Percentiles rank a stretch among this genome's conserved stretches.
Evolutionary conservation across 2,329 filamentous ascomycete species (phyloP).

Genomic region (Ophiostoma angusticollis): DNA sequence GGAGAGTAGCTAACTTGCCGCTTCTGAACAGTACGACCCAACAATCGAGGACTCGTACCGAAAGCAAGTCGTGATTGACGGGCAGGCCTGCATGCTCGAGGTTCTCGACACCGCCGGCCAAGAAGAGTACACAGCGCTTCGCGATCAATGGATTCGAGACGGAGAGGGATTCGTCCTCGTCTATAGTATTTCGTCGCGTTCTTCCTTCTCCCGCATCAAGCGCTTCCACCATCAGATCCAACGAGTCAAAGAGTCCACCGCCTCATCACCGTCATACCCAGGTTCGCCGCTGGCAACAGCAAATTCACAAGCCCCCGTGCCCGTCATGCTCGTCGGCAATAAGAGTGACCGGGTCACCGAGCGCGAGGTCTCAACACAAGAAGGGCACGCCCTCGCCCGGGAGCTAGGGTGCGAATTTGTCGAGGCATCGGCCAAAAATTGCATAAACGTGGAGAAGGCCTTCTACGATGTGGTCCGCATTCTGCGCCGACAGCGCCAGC

Average conservation of each 20-base stretch:
- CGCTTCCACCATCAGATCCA: constrained; percentile 96
- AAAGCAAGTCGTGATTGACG: constrained; percentile 86
- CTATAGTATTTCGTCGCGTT: constrained; percentile 95
- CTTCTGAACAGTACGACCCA: constrained; percentile 54
- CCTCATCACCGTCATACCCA: constrained; percentile 62
- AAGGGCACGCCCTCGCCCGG: constrained; percentile 81
- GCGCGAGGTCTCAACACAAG: constrained; percentile 90
- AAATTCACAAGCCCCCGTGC: constrained; percentile 55
- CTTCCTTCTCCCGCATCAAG: constrained; percentile 88
- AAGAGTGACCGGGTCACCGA: constrained; percentile 96
- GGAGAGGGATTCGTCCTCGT: constrained; percentile 96
- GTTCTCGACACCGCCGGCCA: constrained; percentile 95
- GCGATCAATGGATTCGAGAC: constrained; percentile 97
- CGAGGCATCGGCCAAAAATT: constrained; percentile 93
- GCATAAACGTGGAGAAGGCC: constrained; percentile 95
- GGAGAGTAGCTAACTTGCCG: no score
- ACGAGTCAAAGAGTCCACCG: constrained; percentile 83
- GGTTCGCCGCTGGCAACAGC: constrained; percentile 56
- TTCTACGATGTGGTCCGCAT: constrained; percentile 96
- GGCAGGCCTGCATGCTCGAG: constrained; percentile 92
- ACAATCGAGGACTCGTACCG: constrained; percentile 82
- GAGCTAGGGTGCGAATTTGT: constrained; percentile 94
- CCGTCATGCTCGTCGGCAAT: constrained; percentile 97
- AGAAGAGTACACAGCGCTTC: constrained; percentile 92
- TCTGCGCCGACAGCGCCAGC: constrained; percentile 47